Percentiles rank a stretch among this genome's conserved stretches.
Evolutionary conservation across 2,329 filamentous ascomycete species (phyloP).

Genomic region (Metarhizium sp.): DNA sequence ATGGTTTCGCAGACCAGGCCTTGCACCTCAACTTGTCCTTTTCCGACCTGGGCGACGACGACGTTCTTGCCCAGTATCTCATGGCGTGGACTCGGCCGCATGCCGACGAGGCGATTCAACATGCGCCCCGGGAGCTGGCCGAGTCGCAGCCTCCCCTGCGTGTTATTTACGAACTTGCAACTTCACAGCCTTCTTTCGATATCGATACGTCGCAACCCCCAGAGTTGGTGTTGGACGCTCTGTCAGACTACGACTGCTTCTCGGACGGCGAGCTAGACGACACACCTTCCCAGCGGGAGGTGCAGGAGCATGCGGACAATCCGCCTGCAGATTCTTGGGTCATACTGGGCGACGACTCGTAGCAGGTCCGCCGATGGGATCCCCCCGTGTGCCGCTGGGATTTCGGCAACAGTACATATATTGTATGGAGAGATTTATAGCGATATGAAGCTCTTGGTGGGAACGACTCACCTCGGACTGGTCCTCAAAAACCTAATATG

Average conservation of each 20-base stretch:
- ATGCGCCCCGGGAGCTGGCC: conserved; percentile 5
- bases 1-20: conserved; percentile 4
- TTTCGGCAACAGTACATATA: conserved; percentile 13
- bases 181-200: conserved; percentile 22
- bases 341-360: conserved; percentile 36
- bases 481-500: conserved; percentile 21
- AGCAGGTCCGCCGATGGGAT: conserved; percentile 29
- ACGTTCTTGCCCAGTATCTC: conserved; percentile 28
- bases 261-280: conserved; percentile 26
- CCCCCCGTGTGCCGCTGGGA: conserved; percentile 19
- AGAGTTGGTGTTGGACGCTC: conserved; percentile 22
- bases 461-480: conserved; percentile 27
- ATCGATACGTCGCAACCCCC: conserved; percentile 26
- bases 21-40: conserved; percentile 33
- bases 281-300: conserved; percentile 20
- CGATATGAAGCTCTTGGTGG: conserved; percentile 11
- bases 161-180: conserved; percentile 30
- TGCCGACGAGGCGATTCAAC: conserved; percentile 11
- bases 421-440: neutral
- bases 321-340: conserved; percentile 29
- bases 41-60: conserved; percentile 30
- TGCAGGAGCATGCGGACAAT: conserved; percentile 17
- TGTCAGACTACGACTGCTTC: conserved; percentile 28
- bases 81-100: conserved; percentile 12
- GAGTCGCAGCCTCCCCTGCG: conserved; percentile 23